Conservation (phyloP, 352 stramenopile species). For the Phytophthora idaei region DNA sequence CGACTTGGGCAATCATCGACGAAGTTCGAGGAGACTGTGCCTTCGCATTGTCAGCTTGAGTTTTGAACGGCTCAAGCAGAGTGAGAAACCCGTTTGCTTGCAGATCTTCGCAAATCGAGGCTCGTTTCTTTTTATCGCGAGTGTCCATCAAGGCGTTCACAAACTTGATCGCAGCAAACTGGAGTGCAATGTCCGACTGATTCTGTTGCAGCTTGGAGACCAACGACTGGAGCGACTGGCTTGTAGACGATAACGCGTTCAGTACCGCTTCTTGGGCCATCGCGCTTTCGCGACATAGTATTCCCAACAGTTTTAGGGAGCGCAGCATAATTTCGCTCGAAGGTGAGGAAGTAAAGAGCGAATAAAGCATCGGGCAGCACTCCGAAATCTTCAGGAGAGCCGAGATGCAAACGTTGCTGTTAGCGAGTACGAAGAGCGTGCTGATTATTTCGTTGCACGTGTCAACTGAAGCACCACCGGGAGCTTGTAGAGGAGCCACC, state of each 20-base stretch:
- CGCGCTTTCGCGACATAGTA: slow-evolving; percentile 43
- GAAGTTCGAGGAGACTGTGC: neutral
- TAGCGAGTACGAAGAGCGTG: slow-evolving; percentile 57
- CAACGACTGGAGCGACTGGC: slow-evolving; percentile 34
- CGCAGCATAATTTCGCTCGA: slow-evolving; percentile 33
- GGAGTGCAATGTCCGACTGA: slow-evolving; percentile 33
- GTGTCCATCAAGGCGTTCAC: slow-evolving; percentile 52
- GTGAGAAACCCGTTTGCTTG: slow-evolving; percentile 36
- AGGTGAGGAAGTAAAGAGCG: slow-evolving; percentile 31
- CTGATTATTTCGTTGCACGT: slow-evolving; percentile 50
- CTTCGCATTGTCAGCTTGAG: neutral
- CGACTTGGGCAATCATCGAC: slow-evolving; percentile 20
- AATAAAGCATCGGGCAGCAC: slow-evolving; percentile 40
- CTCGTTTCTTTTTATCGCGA: slow-evolving; percentile 29
- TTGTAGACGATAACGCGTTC: slow-evolving; percentile 28
- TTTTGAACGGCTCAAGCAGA: slow-evolving; percentile 37
- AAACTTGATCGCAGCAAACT: slow-evolving; percentile 49
- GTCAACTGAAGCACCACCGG: slow-evolving; percentile 25
- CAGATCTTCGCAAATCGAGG: slow-evolving; percentile 53
- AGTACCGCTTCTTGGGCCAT: slow-evolving; percentile 36
- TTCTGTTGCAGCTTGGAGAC: slow-evolving; percentile 34
- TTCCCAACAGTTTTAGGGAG: slow-evolving; percentile 25
- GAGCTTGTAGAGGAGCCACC: slow-evolving; percentile 39
- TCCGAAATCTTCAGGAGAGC: slow-evolving; percentile 38
- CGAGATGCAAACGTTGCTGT: slow-evolving; percentile 32